These are phyloP conservation scores for Candida corydali DNA, from an alignment of 805 yeast genomes.

Conservation along the genomic window DNA sequence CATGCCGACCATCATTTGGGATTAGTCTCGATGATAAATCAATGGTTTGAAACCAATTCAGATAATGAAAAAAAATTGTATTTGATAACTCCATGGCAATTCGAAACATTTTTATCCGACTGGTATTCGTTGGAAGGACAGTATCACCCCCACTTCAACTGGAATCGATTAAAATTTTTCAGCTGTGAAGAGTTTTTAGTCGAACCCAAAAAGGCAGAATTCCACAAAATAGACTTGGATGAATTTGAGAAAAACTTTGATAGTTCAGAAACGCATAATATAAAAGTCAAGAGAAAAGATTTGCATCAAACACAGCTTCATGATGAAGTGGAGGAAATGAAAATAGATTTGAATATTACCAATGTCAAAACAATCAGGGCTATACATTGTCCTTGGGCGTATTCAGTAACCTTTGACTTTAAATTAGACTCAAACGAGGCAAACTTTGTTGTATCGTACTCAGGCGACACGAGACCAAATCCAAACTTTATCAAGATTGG, in stretches of 20 bases:
- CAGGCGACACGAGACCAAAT: slow-evolving; percentile 94
- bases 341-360: slow-evolving; percentile 38
- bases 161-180: slow-evolving; percentile 45
- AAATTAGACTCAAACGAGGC: slow-evolving; percentile 27
- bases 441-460: slow-evolving; percentile 71
- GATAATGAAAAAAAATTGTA: slow-evolving; percentile 38
- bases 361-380: slow-evolving; percentile 66
- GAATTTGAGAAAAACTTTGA: slow-evolving; percentile 33
- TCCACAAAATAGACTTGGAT: slow-evolving; percentile 17
- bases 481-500: slow-evolving; percentile 65
- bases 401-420: slow-evolving; percentile 54
- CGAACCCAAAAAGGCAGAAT: slow-evolving; percentile 27
- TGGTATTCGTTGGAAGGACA: slow-evolving; percentile 52
- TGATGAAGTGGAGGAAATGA: slow-evolving; percentile 29
- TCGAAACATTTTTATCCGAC: slow-evolving; percentile 61
- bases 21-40: slow-evolving; percentile 58
- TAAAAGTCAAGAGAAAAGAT: slow-evolving; percentile 16
- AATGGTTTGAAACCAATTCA: slow-evolving; percentile 54
- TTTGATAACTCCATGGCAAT: slow-evolving; percentile 74
- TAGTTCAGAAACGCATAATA: slow-evolving; percentile 11
- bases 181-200: slow-evolving; percentile 57
- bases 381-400: slow-evolving; percentile 79
- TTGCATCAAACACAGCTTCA: slow-evolving; percentile 25
- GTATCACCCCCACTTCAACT: slow-evolving; percentile 21
- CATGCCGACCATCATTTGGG: slow-evolving; percentile 99